Evolutionary conservation across 202 grass and related monocot genomes (phyloP), one percentile per base, ranked within the genome.

Genomic region (Zizania palustris): DNA sequence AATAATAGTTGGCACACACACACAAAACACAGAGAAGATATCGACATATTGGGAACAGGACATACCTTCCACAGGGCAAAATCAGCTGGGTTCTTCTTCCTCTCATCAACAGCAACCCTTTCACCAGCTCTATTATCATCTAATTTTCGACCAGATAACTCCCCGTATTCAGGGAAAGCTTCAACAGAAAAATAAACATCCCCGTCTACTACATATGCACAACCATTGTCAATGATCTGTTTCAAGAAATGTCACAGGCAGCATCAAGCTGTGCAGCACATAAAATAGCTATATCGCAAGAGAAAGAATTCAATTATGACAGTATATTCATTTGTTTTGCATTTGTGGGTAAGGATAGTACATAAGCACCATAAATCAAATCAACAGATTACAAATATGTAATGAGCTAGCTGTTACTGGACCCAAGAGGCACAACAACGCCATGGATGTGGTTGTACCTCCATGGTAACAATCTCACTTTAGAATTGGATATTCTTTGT

Each of bases 11-110:
- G 60, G 67, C 6, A 54, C 16, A 19, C 19, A 54, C n/a, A 54
- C n/a, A 15, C 4, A 11, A 0, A 9, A 54, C 18, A 54, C 3
- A 7, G 5, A 50, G 48, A 50, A 50, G 48, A 68, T 63, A 60
- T 16, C 6, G 60, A 51, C 40, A 79, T 39, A 45, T 3, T 67
- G 1, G 35, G 45, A 79, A 67, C 14, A 28, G 9, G 22, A 33
- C 10, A 11, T 90, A 95, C 95, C 87, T 98, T 98, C 95, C 95
- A 98, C 53, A 98, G 67, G 72, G 95, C 91, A 90, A 98, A 98
- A 83, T 98, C 95, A 90, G 91, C 91, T 80, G 91, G 89, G 41
- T 98, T 92, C 85, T 74, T 84, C 85, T 98, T 98, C 77, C 95
- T 88, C 16, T 86, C 83, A 72, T 98, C 95, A 66, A 98, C 83